Conservation (phyloP, 1,139 yeast genomes). For the Blastobotrys buckinghamii region DNA sequence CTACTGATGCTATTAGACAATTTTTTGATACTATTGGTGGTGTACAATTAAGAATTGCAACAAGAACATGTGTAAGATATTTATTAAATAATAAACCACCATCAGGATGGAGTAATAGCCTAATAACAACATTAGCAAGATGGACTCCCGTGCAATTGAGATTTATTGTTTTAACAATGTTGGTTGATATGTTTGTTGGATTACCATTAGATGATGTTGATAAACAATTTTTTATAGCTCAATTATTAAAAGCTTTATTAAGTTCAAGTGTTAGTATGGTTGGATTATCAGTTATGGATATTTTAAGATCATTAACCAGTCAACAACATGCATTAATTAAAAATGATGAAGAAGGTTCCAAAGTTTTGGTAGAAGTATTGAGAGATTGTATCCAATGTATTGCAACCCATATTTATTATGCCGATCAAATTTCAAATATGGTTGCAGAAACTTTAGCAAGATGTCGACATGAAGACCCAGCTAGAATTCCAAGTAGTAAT, state of each 20-base stretch:
- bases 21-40: conserved; percentile 38
- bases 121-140: conserved; percentile 56
- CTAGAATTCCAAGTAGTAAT: conserved; percentile 3
- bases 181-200: conserved; percentile 33
- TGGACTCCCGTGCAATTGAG: conserved; percentile 89
- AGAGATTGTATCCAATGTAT: conserved; percentile 50
- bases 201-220: conserved; percentile 30
- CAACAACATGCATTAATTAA: conserved; percentile 50
- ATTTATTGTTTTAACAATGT: conserved; percentile 52
- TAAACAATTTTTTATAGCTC: conserved; percentile 46
- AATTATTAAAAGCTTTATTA: conserved; percentile 59
- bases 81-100: conserved; percentile 25
- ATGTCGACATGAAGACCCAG: conserved; percentile 15
- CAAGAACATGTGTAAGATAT: conserved; percentile 32
- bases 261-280: conserved; percentile 77
- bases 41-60: conserved; percentile 34
- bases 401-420: conserved; percentile 68
- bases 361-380: conserved; percentile 23
- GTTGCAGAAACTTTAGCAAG: conserved; percentile 42
- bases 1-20: conserved; percentile 30
- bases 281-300: conserved; percentile 84
- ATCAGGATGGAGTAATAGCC: conserved; percentile 47
- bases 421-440: conserved; percentile 76
- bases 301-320: conserved; percentile 55
- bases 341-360: conserved; percentile 7